These are phyloP conservation scores for Hibiscus tridactylites DNA, from an alignment of 345 rosid species.

Conservation along the genomic window DNA sequence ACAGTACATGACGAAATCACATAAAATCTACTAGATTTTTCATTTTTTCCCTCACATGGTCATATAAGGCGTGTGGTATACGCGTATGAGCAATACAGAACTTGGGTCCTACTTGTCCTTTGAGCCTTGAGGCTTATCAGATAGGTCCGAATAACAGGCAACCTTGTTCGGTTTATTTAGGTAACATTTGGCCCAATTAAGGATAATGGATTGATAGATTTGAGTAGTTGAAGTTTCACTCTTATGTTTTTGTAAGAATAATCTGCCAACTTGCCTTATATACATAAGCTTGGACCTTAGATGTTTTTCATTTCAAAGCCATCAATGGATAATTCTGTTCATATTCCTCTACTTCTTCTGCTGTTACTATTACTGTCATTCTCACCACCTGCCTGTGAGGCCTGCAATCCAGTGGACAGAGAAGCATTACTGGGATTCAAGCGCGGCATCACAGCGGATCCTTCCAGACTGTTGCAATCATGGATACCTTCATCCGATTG, in stretches of 20 bases:
- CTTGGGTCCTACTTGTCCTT: neutral
- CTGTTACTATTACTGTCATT: neutral
- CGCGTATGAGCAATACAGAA: no score
- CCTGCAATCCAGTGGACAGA: conserved; percentile 36
- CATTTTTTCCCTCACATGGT: no score
- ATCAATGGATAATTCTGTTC: conserved; percentile 16
- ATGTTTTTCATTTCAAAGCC: neutral
- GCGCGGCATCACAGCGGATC: conserved; percentile 39
- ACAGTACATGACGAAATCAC: no score
- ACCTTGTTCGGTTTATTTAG: neutral
- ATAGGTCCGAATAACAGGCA: neutral
- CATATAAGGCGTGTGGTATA: no score
- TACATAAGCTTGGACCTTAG: neutral
- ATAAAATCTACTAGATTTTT: no score
- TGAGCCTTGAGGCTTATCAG: neutral
- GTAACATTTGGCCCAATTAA: neutral
- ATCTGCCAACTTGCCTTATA: neutral
- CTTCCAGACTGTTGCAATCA: conserved; percentile 35
- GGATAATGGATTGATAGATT: neutral
- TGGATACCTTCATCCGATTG: conserved; percentile 43
- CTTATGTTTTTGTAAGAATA: no score
- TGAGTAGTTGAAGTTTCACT: neutral
- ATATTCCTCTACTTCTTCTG: neutral
- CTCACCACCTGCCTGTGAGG: conserved; percentile 3
- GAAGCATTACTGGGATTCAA: conserved; percentile 49